Evolutionary conservation across 169 alveolate species (phyloP), one percentile per base, ranked within the genome.

Genomic region (Haemoproteus tartakovskyi): DNA sequence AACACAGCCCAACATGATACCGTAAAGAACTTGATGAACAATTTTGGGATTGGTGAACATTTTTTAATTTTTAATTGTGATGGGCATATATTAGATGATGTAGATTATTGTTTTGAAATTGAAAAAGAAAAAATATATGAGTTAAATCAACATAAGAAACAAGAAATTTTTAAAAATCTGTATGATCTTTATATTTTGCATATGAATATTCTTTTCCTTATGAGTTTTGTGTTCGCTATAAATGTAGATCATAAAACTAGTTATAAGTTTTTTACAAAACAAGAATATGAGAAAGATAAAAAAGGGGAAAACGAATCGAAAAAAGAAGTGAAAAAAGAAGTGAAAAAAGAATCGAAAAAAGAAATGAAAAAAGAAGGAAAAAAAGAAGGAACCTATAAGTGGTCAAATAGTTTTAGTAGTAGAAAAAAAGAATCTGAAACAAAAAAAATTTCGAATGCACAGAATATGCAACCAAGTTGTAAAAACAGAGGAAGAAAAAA

Each of bases 181-280:
- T 36, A 54, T 30, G 26, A 41, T 24, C 40, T 70, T 3, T 45
- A 54, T 50, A 12, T 43, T 19, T 46, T 12, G 0, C 57, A 70
- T 36, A 41, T 30, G 16, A 52, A 70, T 12, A 57, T 56, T 24
- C 37, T 52, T 0, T 54, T 41, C 33, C 45, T 70, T 18, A 40
- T 54, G 18, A 54, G 36, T 4, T 70, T 70, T 36, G 60, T 54
- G 0, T 70, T 70, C 9, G 21, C 50, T 3, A 24, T 70, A 16
- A 52, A 70, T 43, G 52, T 70, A 56, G 16, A 33, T 50, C 78
- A 78, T 18, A 56, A 51, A 14, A 78, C 86, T 4, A 40, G 12
- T 18, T 62, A 78, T 45, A 63, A 26, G 27, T 63, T 41, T 70
- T 41, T 52, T n/a, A 26, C 36, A 26, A 70, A 36, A 37, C 14